Evolutionary conservation across 257 asterid genomes (phyloP).

Genomic region (Lavandula angustifolia): DNA sequence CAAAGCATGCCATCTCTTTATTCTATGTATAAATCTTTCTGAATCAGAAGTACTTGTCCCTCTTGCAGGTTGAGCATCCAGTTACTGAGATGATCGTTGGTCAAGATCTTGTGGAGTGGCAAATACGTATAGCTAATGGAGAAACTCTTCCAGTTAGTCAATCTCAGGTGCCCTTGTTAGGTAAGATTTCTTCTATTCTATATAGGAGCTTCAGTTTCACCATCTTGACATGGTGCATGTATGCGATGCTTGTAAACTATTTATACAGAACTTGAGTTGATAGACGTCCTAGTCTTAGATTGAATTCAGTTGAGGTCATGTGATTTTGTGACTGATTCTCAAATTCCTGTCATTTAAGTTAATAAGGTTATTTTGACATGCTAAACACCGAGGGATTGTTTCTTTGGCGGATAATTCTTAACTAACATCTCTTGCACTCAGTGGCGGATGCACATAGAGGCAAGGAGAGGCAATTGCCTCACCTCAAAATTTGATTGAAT

Average conservation of each 20-base stretch:
- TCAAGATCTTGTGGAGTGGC: conserved; percentile 99
- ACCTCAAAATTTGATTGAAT: too few relatives aligned
- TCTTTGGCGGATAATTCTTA: conserved; percentile 10
- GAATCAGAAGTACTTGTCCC: conserved; percentile 25
- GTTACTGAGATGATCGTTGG: conserved; percentile 99
- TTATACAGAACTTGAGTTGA: conserved; percentile 12
- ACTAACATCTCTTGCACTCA: conserved; percentile 1
- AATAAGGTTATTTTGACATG: too few relatives aligned
- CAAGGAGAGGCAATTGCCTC: too few relatives aligned
- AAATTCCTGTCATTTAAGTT: background rate
- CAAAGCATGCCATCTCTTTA: conserved; percentile 25
- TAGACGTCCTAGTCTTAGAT: conserved; percentile 19
- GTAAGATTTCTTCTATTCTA: conserved; percentile 38
- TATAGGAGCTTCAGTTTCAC: conserved; percentile 16
- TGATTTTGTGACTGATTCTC: background rate
- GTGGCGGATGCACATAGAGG: too few relatives aligned
- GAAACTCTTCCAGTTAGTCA: conserved; percentile 90
- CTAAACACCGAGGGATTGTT: background rate
- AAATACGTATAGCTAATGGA: conserved; percentile 91
- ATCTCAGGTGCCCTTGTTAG: conserved; percentile 83
- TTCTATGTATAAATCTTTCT: conserved; percentile 27
- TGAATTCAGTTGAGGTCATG: conserved; percentile 9
- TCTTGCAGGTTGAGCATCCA: conserved; percentile 90
- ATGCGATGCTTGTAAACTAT: conserved; percentile 13
- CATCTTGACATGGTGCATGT: conserved; percentile 22